These are phyloP conservation scores for Albophoma yamanashiensis DNA, from an alignment of 2,329 filamentous ascomycete genomes.

Conservation along the genomic window DNA sequence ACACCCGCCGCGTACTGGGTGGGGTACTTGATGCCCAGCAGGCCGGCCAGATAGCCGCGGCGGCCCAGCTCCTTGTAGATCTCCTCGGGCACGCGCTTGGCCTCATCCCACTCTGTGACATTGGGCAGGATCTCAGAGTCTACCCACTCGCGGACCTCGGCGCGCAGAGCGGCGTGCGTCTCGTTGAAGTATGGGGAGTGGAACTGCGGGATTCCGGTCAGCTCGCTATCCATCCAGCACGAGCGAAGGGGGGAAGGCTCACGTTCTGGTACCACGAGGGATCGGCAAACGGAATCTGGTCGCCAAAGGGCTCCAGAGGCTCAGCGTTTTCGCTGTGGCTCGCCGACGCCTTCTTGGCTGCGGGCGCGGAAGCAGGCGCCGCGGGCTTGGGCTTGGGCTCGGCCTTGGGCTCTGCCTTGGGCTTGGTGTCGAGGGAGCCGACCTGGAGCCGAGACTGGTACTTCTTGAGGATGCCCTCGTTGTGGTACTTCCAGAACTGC, in stretches of 20 bases:
- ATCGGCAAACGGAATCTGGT: slow-evolving; percentile 82
- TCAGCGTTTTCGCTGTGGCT: slow-evolving; percentile 43
- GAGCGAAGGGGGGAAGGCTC: slow-evolving; percentile 25
- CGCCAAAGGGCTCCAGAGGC: slow-evolving; percentile 74
- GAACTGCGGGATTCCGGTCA: slow-evolving; percentile 45
- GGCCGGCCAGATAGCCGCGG: slow-evolving; percentile 83
- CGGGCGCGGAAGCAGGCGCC: slow-evolving; percentile 18
- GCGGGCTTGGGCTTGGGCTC: slow-evolving; percentile 31
- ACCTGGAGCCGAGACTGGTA: slow-evolving; percentile 68
- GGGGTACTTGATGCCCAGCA: slow-evolving; percentile 77
- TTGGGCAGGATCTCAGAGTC: slow-evolving; percentile 81
- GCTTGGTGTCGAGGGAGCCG: slow-evolving; percentile 83
- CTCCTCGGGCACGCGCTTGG: slow-evolving; percentile 73
- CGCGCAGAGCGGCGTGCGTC: slow-evolving; percentile 80
- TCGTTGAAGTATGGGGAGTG: slow-evolving; percentile 96
- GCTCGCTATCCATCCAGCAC: not conserved
- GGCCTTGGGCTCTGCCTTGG: slow-evolving; percentile 47
- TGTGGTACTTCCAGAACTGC: slow-evolving; percentile 69
- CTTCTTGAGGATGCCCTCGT: slow-evolving; percentile 80
- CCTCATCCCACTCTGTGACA: slow-evolving; percentile 95
- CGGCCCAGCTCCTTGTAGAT: slow-evolving; percentile 96
- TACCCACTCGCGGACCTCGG: slow-evolving; percentile 87
- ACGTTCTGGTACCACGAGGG: slow-evolving; percentile 92
- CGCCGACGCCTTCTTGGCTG: slow-evolving; percentile 19
- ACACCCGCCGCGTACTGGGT: slow-evolving; percentile 63